A percentile compares a stretch with the other conserved stretches of the same genome.
phyloP scores from a whole-genome alignment of 192 early-diverging fungal species.

The Backusella mclennaniae region DNA sequence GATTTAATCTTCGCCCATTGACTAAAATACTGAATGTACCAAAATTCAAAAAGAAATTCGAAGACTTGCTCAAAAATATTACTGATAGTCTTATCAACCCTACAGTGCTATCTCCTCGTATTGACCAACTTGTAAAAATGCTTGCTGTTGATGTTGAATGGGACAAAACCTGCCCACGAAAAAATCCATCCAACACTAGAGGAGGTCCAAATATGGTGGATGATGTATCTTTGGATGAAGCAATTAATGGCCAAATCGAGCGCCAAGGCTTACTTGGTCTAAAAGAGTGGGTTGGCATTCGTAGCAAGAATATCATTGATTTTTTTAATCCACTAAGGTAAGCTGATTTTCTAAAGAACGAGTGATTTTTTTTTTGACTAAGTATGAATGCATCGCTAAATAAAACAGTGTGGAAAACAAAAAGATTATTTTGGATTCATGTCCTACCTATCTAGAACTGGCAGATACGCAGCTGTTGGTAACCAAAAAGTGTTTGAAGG shows the following conservation, averaged over 20 bases:
- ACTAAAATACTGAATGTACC: conserved; percentile 8
- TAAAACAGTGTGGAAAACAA: background rate
- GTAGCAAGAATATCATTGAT: background rate
- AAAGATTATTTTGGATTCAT: background rate
- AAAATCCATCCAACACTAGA: background rate
- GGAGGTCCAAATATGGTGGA: background rate
- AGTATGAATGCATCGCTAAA: background rate
- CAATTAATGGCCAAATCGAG: background rate
- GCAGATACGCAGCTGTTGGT: background rate
- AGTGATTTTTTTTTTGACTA: background rate
- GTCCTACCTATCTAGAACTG: background rate
- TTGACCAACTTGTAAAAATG: conserved; percentile 1
- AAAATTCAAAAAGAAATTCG: conserved; percentile 1
- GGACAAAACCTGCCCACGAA: background rate
- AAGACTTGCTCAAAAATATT: background rate
- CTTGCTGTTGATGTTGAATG: background rate
- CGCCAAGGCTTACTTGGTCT: background rate
- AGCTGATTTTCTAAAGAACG: background rate
- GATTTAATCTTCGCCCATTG: background rate
- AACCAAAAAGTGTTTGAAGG: background rate
- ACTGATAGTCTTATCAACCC: background rate
- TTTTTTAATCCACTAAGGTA: background rate
- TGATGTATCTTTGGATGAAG: background rate
- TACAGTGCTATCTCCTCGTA: background rate
- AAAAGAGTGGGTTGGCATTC: background rate